A percentile compares a stretch with the other conserved stretches of the same genome.
Conservation (phyloP, 345 rosid genomes). For the Gossypium turneri region DNA sequence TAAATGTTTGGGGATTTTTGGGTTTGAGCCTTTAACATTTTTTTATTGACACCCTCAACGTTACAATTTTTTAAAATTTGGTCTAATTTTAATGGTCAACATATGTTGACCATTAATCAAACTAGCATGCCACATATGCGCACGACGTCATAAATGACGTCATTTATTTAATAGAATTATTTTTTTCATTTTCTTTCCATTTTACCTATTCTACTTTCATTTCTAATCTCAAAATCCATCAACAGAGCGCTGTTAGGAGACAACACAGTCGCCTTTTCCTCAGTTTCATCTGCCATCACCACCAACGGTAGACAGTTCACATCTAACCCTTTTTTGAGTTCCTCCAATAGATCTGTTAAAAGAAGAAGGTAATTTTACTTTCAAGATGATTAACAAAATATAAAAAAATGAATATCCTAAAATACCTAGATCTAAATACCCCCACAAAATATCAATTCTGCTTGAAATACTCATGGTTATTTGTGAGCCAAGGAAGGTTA, state of each 20-base stretch:
- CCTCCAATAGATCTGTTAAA: slow-evolving; percentile 30
- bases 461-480: slow-evolving; percentile 34
- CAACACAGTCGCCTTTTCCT: slow-evolving; percentile 50
- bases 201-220: slow-evolving; percentile 35
- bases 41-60: no score
- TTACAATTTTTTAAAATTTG: no score
- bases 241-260: slow-evolving; percentile 79
- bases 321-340: slow-evolving; percentile 34
- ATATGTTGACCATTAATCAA: no score
- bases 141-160: no score
- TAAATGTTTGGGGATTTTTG: no score
- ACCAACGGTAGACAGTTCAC: slow-evolving; percentile 41
- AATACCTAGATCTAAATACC: background rate
- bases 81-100: no score
- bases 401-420: background rate
- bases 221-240: slow-evolving; percentile 65
- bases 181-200: no score
- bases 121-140: no score
- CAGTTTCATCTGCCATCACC: slow-evolving; percentile 28
- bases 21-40: no score
- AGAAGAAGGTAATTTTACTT: background rate
- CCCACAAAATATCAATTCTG: background rate
- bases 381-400: background rate
- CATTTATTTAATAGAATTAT: no score
- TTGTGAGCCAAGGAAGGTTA: slow-evolving; percentile 42